Base-by-base conservation (phyloP, 805 yeast genomes). In the Henningerozyma blattae region DNA sequence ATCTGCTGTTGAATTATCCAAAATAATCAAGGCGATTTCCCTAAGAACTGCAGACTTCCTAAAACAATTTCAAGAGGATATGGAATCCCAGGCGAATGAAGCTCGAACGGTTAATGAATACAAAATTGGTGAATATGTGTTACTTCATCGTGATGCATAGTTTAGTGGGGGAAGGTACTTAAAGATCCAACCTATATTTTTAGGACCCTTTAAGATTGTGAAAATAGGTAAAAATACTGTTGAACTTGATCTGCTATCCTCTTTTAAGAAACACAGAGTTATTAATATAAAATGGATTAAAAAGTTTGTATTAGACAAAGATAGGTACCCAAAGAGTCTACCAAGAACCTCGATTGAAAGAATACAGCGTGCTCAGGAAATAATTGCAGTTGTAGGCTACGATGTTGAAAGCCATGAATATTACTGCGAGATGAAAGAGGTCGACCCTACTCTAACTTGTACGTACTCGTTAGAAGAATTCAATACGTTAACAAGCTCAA, bases 211-310 rank as follows among this genome's bases (percentile, higher is more conserved):
- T 19, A 22, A 31, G 15, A 18, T 31, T 15, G 16, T 24, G 7
- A 31, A 31, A 31, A 3, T 20, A 10, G 22, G 22, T 7, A 20
- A 7, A 7, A 20, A 20, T 10, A 20, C 7, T 20, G 7, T 7
- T 26, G 41, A 38, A 22, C 5, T 38, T 18, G 44, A 40, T 25
- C 18, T 38, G 27, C 38, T 36, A 3, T 10, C 33, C 2, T 8
- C 12, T 4, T 13, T 3, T 4, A 37, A 31, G 18, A 22, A 19
- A 7, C 42, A 36, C 20, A 18, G 42, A 22, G 37, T 32, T 7
- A 22, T 36, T 9, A 41, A 38, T 27, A 24, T 38, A 5, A 22
- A 33, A 20, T 20, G 22, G 22, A 7, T 20, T 7, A 20, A 20
- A 10, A 20, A 20, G 10, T 20, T 7, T 20, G 22, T 20, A 7